Evolutionary conservation across 2,329 filamentous ascomycete species (phyloP), one percentile per base, ranked within the genome.

Genomic region (Lasiodiplodia citricola): DNA sequence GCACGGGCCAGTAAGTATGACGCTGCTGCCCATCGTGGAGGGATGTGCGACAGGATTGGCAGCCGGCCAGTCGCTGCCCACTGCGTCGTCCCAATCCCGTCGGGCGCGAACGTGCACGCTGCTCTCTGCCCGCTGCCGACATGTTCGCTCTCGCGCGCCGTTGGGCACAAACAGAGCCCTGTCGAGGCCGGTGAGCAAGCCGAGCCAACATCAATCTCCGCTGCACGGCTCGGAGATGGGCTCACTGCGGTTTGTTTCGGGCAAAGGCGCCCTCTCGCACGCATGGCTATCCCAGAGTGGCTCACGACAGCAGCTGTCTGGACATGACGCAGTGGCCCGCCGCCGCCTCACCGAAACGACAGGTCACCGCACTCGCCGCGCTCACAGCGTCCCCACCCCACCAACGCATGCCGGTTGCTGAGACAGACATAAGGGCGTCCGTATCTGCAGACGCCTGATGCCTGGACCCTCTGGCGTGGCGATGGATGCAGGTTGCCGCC

Each of bases 211-310:
- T 63, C 41, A 63, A 51, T 63, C 18, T 63, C 58, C 60, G 60
- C 60, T 14, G 47, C 60, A 52, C 44, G 60, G 60, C 31, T 52
- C 60, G 60, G 51, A 16, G 44, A 35, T 38, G 60, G 60, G 44
- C 58, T 63, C 60, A 52, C 47, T 18, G 60, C 31, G 47, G 18
- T 21, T 28, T 64, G 60, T 51, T 64, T 64, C 47, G 60, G 60
- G 60, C 60, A 64, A 38, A 52, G 25, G 58, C 21, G 5, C n/a
- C 47, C 23, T 47, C n/a, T 50, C 11, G 44, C 60, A 35, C 44
- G 47, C 60, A 64, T 64, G 60, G 60, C 60, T 64, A 64, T 52
- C 60, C 60, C 60, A 52, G 60, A 64, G 44, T 64, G n/a, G 60
- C 60, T 47, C 60, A 64, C 31, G 47, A 64, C 37, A 52, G 60